phyloP scores from a whole-genome alignment of 768 basidiomycete species.

The Cystofilobasidium macerans region DNA sequence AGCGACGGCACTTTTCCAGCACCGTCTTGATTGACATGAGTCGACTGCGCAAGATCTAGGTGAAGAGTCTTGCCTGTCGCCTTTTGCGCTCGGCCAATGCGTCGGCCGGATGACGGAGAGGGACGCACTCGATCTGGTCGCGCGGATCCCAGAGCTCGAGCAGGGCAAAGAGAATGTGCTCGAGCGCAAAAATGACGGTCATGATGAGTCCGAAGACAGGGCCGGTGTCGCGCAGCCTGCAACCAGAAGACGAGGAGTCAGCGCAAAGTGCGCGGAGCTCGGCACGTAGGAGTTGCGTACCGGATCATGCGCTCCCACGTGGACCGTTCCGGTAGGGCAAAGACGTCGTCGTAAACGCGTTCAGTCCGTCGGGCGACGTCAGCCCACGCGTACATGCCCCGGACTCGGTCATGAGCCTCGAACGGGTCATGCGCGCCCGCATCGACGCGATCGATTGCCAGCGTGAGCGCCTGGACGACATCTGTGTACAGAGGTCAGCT shows the following conservation, averaged over 20 bases:
- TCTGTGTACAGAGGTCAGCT: too few relatives aligned
- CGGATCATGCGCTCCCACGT: conserved; percentile 66
- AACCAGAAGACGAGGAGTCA: conserved; percentile 32
- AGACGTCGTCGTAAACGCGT: conserved; percentile 60
- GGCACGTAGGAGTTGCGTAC: conserved; percentile 47
- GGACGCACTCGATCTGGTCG: conserved; percentile 51
- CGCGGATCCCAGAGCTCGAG: conserved; percentile 77
- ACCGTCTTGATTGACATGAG: too few relatives aligned
- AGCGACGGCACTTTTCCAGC: too few relatives aligned
- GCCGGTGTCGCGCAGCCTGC: conserved; percentile 58
- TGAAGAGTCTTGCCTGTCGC: too few relatives aligned
- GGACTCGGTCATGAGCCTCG: conserved; percentile 63
- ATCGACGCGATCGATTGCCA: conserved; percentile 62
- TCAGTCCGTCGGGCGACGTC: conserved; percentile 72
- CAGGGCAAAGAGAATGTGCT: conserved; percentile 73
- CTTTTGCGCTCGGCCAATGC: conserved; percentile 3
- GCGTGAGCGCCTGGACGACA: conserved; percentile 67
- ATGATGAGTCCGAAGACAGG: conserved; percentile 76
- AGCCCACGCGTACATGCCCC: conserved; percentile 76
- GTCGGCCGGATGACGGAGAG: background rate
- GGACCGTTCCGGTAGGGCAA: conserved; percentile 48
- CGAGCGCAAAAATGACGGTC: conserved; percentile 74
- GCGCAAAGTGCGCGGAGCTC: background rate
- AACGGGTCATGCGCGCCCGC: conserved; percentile 61
- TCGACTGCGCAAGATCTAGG: too few relatives aligned